Percentiles rank a stretch among this genome's conserved stretches.
phyloP scores from a whole-genome alignment of 164 flowering plant genomes.

The Litsea cubeba region DNA sequence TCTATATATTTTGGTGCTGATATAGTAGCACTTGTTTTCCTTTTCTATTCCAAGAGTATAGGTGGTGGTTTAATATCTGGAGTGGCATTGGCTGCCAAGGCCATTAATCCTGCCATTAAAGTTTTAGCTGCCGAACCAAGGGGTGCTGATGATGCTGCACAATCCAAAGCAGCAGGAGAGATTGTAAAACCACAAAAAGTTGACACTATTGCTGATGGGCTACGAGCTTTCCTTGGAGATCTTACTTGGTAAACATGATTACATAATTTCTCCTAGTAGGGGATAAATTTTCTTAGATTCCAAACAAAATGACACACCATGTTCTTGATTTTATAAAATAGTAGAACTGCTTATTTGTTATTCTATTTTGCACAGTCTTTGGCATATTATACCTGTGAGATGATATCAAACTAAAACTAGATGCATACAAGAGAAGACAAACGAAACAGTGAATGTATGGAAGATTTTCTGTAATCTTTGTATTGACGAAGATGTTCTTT shows the following conservation, averaged over 20 bases:
- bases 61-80: conserved; percentile 96
- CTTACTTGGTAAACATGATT: conserved; percentile 62
- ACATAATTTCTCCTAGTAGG: neutral
- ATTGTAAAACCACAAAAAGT: conserved; percentile 59
- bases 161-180: conserved; percentile 70
- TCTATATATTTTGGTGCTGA: neutral
- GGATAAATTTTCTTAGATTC: neutral
- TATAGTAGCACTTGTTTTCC: neutral
- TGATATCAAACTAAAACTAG: no score
- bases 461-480: no score
- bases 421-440: no score
- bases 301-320: neutral
- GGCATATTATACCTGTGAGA: no score
- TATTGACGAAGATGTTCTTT: no score
- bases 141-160: conserved; percentile 93
- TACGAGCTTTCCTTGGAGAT: conserved; percentile 81
- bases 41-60: conserved; percentile 18
- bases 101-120: conserved; percentile 72
- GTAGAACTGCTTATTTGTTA: neutral
- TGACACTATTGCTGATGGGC: conserved; percentile 87
- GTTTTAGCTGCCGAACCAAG: conserved; percentile 85
- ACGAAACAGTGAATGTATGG: no score
- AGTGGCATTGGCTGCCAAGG: conserved; percentile 85
- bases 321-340: no score
- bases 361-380: neutral